These are phyloP conservation scores for Paecilomyces variotii DNA, from an alignment of 2,329 filamentous ascomycete genomes.

Conservation along the genomic window DNA sequence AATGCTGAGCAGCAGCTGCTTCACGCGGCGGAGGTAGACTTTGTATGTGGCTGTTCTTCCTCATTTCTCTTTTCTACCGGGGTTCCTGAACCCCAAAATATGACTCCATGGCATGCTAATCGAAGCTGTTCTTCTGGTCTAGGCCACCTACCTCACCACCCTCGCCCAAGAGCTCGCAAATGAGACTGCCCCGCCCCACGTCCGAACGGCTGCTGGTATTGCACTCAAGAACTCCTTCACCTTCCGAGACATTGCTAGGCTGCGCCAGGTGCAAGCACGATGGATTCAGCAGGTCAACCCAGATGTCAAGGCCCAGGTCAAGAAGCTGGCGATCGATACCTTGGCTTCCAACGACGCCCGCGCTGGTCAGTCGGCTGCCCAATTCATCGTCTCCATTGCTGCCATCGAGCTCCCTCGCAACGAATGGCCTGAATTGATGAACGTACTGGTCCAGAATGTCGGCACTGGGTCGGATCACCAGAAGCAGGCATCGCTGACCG, in stretches of 20 bases:
- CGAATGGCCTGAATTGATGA: conserved; percentile 91
- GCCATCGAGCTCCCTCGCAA: conserved; percentile 87
- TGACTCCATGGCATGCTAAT: conserved; percentile 8
- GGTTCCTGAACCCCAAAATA: neutral
- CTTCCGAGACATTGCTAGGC: conserved; percentile 77
- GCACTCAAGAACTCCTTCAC: conserved; percentile 98
- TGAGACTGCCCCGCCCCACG: conserved; percentile 71
- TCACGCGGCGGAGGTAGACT: conserved; percentile 89
- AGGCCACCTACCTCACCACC: conserved; percentile 88
- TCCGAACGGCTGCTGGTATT: conserved; percentile 89
- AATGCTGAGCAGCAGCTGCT: conserved; percentile 89
- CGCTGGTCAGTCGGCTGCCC: conserved; percentile 81
- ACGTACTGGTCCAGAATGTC: conserved; percentile 82
- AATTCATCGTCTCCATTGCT: conserved; percentile 92
- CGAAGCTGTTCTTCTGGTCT: conserved; percentile 16
- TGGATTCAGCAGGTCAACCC: conserved; percentile 79
- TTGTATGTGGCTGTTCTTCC: conserved; percentile 56
- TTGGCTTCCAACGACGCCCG: conserved; percentile 69
- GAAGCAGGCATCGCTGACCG: conserved; percentile 88
- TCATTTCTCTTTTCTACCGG: conserved; percentile 15
- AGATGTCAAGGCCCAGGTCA: conserved; percentile 78
- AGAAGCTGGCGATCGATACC: conserved; percentile 82
- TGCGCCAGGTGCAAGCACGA: conserved; percentile 86
- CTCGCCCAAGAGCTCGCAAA: conserved; percentile 93
- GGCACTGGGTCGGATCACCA: conserved; percentile 76